Base-by-base conservation (phyloP, 768 basidiomycete genomes). In the Candolleomyces efflorescens region DNA sequence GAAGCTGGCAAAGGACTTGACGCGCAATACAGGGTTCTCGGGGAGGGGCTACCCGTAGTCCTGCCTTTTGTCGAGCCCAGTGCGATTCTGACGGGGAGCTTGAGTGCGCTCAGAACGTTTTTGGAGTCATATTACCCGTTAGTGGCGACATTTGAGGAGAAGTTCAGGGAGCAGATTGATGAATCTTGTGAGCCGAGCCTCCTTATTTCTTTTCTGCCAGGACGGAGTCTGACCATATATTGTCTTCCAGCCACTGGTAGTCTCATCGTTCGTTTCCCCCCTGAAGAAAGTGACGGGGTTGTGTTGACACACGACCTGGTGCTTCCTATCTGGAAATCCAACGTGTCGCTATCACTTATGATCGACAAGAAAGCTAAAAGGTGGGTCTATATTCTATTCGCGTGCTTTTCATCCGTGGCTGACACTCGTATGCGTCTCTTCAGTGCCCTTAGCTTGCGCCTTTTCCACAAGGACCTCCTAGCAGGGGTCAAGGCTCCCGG, bases 241-340 rank as follows among this genome's bases (percentile, higher is more conserved):
- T 32, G 32, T 46, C 38, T 15, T 44, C 53, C 63, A 91, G 92
- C 73, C 17, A 59, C 77, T 27, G 93, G 93, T 32, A 88, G 85
- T 63, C 85, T 90, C 63, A 74, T 98, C 38, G 80, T 91, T 13
- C 79, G 81, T 27, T 87, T 97, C 69, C 70, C 77, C 20, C 77
- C 84, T 0, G 84, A 82, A 4, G 73, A 77, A 50, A 65, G 75
- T 32, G 78, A 78, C 1, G 81, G 80, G 55, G 77, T 79, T 27
- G 76, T 73, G 88, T 91, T 93, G 37, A 75, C 81, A n/a, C 85
- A 91, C 62, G 87, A 93, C 53, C 78, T 98, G 23, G 71, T 89
- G n/a, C 74, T 98, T n/a, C 96, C 97, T 0, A 81, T 98, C 53
- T 98, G 96, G 97, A 94, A 92, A 73, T 94, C 93, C 2, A 88